These are phyloP conservation scores for Ambrosiella xylebori DNA, from an alignment of 2,329 filamentous ascomycete genomes.

Conservation along the genomic window DNA sequence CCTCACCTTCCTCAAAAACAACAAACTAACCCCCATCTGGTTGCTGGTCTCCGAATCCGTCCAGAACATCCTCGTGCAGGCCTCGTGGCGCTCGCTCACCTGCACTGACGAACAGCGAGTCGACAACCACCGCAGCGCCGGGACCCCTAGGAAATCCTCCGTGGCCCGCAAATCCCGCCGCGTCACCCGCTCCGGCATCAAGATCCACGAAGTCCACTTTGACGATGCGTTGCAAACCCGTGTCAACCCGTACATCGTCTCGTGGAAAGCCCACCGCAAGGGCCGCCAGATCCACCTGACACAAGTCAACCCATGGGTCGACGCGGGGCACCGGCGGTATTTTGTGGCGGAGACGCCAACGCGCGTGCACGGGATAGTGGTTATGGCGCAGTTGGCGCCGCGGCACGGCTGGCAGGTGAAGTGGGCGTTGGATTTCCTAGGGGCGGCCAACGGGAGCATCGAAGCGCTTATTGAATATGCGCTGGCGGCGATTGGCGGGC, in stretches of 20 bases:
- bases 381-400: conserved; percentile 65
- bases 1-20: conserved; percentile 43
- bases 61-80: conserved; percentile 63
- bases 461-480: conserved; percentile 64
- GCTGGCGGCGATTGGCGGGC: conserved; percentile 32
- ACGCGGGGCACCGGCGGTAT: conserved; percentile 68
- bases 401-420: conserved; percentile 85
- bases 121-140: conserved; percentile 44
- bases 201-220: conserved; percentile 54
- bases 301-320: conserved; percentile 76
- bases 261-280: conserved; percentile 67
- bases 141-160: conserved; percentile 18
- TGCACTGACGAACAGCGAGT: conserved; percentile 81
- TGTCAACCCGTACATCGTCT: conserved; percentile 54
- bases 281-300: conserved; percentile 79
- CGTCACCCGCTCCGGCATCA: conserved; percentile 68
- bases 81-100: conserved; percentile 69
- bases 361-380: conserved; percentile 58
- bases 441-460: conserved; percentile 70
- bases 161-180: conserved; percentile 61
- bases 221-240: conserved; percentile 52
- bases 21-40: conserved; percentile 65
- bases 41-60: conserved; percentile 65
- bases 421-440: conserved; percentile 87
- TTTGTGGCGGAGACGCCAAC: conserved; percentile 64